Conservation (phyloP, 164 flowering plant species). For the Macadamia integrifolia region DNA sequence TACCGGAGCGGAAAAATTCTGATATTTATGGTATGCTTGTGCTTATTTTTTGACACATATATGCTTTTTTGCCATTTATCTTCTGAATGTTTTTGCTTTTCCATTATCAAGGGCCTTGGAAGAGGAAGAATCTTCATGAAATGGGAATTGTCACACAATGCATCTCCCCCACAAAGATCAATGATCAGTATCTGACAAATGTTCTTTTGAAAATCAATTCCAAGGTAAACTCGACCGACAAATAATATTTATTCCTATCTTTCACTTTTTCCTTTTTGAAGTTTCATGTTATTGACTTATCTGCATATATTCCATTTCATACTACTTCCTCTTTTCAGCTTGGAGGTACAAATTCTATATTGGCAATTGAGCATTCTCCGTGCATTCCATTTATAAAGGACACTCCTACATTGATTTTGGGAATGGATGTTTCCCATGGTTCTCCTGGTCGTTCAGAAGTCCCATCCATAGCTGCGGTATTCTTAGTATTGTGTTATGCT, state of each 20-base stretch:
- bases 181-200: slow-evolving; percentile 76
- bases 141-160: slow-evolving; percentile 67
- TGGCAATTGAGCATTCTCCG: slow-evolving; percentile 51
- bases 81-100: not conserved
- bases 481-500: not conserved
- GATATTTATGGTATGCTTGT: slow-evolving; percentile 66
- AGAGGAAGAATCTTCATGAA: slow-evolving; percentile 60
- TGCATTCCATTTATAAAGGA: slow-evolving; percentile 48
- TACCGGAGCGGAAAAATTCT: slow-evolving; percentile 71
- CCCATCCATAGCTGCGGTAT: slow-evolving; percentile 83
- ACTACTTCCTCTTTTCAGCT: slow-evolving; percentile 35
- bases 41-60: slow-evolving; percentile 3
- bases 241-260: not conserved
- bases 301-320: not conserved
- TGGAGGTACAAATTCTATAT: slow-evolving; percentile 76
- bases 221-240: slow-evolving; percentile 43
- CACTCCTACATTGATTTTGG: slow-evolving; percentile 76
- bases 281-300: not conserved
- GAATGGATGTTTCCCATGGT: slow-evolving; percentile 91
- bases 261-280: not conserved
- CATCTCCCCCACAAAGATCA: slow-evolving; percentile 57
- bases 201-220: slow-evolving; percentile 83
- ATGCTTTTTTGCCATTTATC: not conserved
- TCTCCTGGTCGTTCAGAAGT: slow-evolving; percentile 69
- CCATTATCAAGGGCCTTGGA: slow-evolving; percentile 75